Conservation (phyloP, 148 eudicot genomes). For the Spergularia marina region DNA sequence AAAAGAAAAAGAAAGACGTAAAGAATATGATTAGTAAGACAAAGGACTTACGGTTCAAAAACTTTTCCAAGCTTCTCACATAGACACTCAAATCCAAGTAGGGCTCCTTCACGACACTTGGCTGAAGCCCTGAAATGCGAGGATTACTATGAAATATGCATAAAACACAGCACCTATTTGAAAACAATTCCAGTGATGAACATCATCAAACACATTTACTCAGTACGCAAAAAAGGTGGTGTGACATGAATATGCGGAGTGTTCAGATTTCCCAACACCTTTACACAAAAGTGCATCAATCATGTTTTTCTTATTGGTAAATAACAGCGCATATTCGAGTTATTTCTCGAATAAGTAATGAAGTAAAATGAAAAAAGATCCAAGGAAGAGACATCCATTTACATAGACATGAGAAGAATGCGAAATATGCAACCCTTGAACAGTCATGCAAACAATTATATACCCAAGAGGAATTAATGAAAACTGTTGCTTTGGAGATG, state of each 20-base stretch:
- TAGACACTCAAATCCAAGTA: conserved; percentile 91
- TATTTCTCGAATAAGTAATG: background rate
- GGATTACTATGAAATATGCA: background rate
- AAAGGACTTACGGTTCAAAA: conserved; percentile 83
- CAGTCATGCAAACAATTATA: no score
- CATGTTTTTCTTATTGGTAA: background rate
- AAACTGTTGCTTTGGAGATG: no score
- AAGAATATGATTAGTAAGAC: background rate
- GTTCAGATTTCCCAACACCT: background rate
- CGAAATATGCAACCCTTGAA: background rate
- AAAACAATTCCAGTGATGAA: background rate
- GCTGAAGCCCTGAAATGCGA: conserved; percentile 68
- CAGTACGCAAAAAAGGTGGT: background rate
- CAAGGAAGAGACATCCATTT: background rate
- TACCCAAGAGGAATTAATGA: no score
- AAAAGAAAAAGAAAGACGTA: background rate
- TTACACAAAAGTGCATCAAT: background rate
- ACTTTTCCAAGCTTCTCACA: conserved; percentile 95
- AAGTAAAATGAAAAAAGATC: background rate
- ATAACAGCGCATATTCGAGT: background rate
- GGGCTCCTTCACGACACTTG: conserved; percentile 85
- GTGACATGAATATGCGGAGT: background rate
- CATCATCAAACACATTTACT: background rate
- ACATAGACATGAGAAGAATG: background rate
- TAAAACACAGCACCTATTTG: no score